phyloP scores from a whole-genome alignment of 495 filamentous ascomycete species.

The Hyphodiscus hymeniophilus region DNA sequence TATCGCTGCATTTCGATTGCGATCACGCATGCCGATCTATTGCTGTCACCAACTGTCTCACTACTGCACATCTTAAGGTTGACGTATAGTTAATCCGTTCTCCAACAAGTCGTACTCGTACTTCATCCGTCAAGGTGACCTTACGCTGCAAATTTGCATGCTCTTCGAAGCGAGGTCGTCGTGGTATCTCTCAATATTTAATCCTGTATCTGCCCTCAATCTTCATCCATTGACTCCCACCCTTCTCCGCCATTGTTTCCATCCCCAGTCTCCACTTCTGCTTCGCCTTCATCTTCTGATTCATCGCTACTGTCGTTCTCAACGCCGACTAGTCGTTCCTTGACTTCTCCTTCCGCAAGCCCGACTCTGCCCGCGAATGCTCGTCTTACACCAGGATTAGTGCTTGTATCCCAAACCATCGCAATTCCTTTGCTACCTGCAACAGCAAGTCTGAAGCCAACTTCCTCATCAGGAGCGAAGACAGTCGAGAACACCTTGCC shows the following conservation, averaged over 20 bases:
- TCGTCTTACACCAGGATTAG: constrained; percentile 81
- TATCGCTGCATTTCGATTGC: too few relatives aligned
- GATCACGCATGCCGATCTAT: too few relatives aligned
- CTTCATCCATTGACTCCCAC: constrained; percentile 91
- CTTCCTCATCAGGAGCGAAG: constrained; percentile 83
- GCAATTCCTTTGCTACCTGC: constrained; percentile 92
- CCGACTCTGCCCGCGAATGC: constrained; percentile 71
- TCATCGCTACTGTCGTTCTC: constrained; percentile 53
- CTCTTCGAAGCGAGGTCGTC: not conserved
- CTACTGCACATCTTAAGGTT: too few relatives aligned
- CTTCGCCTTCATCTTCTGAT: constrained; percentile 45
- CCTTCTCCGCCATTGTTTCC: constrained; percentile 48
- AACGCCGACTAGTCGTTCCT: constrained; percentile 71
- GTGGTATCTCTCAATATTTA: not conserved
- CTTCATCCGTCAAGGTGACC: too few relatives aligned
- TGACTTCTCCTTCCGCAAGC: constrained; percentile 49
- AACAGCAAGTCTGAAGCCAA: constrained; percentile 84
- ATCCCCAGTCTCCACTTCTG: constrained; percentile 42
- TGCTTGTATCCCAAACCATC: constrained; percentile 94
- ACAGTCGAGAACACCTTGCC: constrained; percentile 87
- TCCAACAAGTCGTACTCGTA: not conserved
- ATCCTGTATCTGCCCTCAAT: constrained; percentile 30
- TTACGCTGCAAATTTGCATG: too few relatives aligned
- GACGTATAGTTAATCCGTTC: too few relatives aligned
- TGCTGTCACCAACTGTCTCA: too few relatives aligned